These are phyloP conservation scores for Hypoxylon crocopeplum DNA, from an alignment of 495 filamentous ascomycete genomes.

Conservation along the genomic window DNA sequence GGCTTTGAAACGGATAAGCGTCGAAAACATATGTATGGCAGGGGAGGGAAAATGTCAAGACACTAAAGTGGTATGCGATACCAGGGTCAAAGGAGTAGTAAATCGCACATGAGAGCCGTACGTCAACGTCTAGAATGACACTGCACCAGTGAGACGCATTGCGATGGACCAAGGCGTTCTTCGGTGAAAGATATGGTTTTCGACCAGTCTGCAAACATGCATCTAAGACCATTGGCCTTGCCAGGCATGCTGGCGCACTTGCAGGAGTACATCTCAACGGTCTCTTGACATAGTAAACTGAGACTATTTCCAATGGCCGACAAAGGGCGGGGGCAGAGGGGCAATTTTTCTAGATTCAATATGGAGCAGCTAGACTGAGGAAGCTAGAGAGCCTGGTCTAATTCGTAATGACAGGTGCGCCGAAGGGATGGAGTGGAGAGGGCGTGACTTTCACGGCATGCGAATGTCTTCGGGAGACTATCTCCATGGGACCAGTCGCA, in stretches of 20 bases:
- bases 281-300: not conserved
- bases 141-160: slow-evolving; percentile 13
- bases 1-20: slow-evolving; percentile 9
- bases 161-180: slow-evolving; percentile 6
- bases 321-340: slow-evolving; percentile 14
- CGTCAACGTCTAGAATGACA: slow-evolving; percentile 11
- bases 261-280: not conserved
- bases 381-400: slow-evolving; percentile 10
- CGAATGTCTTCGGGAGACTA: slow-evolving; percentile 32
- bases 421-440: slow-evolving; percentile 20
- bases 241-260: slow-evolving; percentile 8
- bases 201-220: not conserved
- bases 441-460: slow-evolving; percentile 37
- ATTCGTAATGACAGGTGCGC: slow-evolving; percentile 4
- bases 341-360: slow-evolving; percentile 21
- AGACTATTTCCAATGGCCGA: not conserved
- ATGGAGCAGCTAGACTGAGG: not conserved
- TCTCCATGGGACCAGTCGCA: slow-evolving; percentile 28
- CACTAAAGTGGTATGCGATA: slow-evolving; percentile 5
- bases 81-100: not conserved
- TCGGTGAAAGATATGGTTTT: slow-evolving; percentile 25
- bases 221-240: slow-evolving; percentile 7
- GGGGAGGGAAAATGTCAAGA: not conserved
- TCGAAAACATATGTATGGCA: not conserved
- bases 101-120: slow-evolving; percentile 2